phyloP scores from a whole-genome alignment of 768 basidiomycete genomes.

The Chalciporus chontae region DNA sequence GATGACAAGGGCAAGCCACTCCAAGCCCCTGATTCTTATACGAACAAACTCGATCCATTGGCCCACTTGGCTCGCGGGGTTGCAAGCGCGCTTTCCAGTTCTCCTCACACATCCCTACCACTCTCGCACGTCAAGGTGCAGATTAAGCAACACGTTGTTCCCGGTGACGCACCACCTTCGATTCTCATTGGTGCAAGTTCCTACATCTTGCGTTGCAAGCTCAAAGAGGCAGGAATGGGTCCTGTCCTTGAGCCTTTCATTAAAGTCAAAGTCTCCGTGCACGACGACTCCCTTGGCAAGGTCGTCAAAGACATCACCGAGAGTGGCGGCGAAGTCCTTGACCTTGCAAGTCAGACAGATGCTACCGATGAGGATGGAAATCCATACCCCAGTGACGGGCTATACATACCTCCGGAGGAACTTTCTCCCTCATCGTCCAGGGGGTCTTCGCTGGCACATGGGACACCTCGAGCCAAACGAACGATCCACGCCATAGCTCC shows the following conservation, averaged over 20 bases:
- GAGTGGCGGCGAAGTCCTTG: conserved; percentile 73
- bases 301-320: conserved; percentile 84
- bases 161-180: conserved; percentile 43
- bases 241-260: conserved; percentile 79
- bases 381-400: conserved; percentile 54
- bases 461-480: conserved; percentile 47
- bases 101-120: conserved; percentile 73
- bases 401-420: conserved; percentile 74
- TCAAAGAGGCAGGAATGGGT: conserved; percentile 64
- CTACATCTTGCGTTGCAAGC: conserved; percentile 55
- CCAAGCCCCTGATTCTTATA: conserved; percentile 46
- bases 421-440: conserved; percentile 64
- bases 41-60: conserved; percentile 41
- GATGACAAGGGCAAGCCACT: conserved; percentile 50
- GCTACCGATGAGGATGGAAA: conserved; percentile 36
- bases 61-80: conserved; percentile 66
- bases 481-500: conserved; percentile 72
- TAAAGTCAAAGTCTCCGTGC: conserved; percentile 61
- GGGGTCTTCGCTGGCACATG: conserved; percentile 25
- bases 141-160: conserved; percentile 43
- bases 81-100: conserved; percentile 67
- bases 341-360: conserved; percentile 44
- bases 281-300: conserved; percentile 67
- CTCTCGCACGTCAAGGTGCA: conserved; percentile 61
- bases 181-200: conserved; percentile 65